Base-by-base conservation (phyloP, 371 early-diverging fungal genomes). In the Mucor racemosus region DNA sequence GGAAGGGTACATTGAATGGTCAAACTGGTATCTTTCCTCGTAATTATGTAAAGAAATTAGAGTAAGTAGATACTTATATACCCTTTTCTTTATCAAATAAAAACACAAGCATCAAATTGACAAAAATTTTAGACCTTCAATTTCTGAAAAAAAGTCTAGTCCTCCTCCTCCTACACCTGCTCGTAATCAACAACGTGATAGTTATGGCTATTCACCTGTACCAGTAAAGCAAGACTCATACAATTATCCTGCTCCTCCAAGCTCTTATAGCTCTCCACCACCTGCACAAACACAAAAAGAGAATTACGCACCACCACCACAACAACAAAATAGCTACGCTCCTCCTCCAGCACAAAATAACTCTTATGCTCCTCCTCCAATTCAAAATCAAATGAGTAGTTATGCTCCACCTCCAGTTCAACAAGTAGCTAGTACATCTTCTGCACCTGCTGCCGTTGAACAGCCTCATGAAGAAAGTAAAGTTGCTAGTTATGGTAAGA, bases 21-120 rank as follows among this genome's bases (percentile, higher is more conserved):
- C 65, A 74, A 9, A 80, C 81, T 5, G 97, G 97, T 0, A 84
- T 90, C 19, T 90, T 97, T 62, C 97, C 97, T 9, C 87, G 88
- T 6, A 91, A 85, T 64, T 95, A 96, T 81, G 94, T 95, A 19
- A 69, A 62, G 39, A 62, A 61, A 63, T 41, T 66, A 34, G 62
- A 55, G 69, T 60, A 69, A 65, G 65, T 62, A 6, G 14, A n/a
- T 15, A 48, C 10, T 19, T 5, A 19, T n/a, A 21, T 26, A 26
- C 26, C 26, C 26, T 26, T 26, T 26, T 26, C 26, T 26, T 26
- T 26, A 26, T 9, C 4, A 13, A 38, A 21, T 10, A 38, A 38
- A 33, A 9, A 62, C 58, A 31, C 36, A 60, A 35, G 31, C 62
- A 7, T 36, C 55, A 36, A 65, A 62, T 26, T 48, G 13, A 42